Base-by-base conservation (phyloP, 768 basidiomycete species). In the Hericium coralloides region DNA sequence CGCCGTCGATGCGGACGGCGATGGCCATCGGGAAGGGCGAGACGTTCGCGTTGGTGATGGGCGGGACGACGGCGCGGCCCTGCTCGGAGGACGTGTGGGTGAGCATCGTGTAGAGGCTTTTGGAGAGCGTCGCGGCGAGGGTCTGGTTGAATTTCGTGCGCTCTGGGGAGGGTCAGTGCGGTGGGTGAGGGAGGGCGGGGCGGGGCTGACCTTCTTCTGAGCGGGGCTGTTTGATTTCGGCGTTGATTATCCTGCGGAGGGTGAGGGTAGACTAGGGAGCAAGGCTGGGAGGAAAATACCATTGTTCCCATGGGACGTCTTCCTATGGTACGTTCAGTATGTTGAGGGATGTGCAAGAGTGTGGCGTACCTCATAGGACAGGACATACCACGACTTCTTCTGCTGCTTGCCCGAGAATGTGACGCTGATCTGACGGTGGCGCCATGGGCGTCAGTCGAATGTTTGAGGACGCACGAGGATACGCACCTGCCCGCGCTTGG, bases 241-340 rank as follows among this genome's bases (percentile, higher is more conserved):
- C 88, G 55, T 89, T 91, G 59, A 92, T 82, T 14, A 84, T 73
- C 89, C 90, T 92, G 65, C 37, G 23, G 23, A 22, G 7, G 2
- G 31, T 31, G 31, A 31, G 31, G 41, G 17, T 6, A 53, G 22
- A 55, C 20, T 38, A 47, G n/a, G 25, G 6, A 31, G 31, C 25
- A 15, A 38, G 23, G 55, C 45, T 22, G 9, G 31, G 17, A 38
- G 2, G 23, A 12, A 56, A 74, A 6, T 12, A 89, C 90, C 90
- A 92, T 70, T 89, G 83, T 67, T 92, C 91, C 90, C 90, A 92
- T 53, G 89, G 82, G 14, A 91, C 81, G 23, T 92, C 88, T 66
- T 92, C 90, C 71, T 92, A 61, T 15, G 56, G 18, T 38, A 31
- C 10, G 31, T 31, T 31, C 31, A 31, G 17, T 47, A 39, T 23